Evolutionary conservation across 163 green algal species (phyloP).

Genomic region (Volvox carteri): DNA sequence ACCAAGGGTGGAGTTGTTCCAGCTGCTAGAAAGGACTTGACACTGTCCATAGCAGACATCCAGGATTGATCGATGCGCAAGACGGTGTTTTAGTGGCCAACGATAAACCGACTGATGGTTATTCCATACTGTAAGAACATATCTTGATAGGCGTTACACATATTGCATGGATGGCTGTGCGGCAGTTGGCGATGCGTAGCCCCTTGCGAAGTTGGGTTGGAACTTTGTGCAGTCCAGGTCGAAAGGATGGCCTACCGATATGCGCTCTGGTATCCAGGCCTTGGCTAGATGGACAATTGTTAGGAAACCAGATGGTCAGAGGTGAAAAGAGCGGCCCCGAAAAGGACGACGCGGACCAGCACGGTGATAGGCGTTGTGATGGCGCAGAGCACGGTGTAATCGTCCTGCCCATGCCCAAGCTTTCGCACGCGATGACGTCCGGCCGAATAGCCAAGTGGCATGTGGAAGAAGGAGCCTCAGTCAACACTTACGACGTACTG

Average conservation of each 20-base stretch:
- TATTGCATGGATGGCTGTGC: background rate
- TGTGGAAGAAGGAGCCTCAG: background rate
- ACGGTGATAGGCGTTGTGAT: background rate
- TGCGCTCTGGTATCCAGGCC: background rate
- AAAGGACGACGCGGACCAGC: background rate
- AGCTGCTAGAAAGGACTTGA: no score
- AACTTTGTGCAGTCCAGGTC: background rate
- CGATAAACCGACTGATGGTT: background rate
- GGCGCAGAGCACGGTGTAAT: background rate
- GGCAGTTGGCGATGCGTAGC: background rate
- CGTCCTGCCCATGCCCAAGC: constrained; percentile 50
- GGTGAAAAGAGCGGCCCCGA: background rate
- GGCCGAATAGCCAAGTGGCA: constrained; percentile 33
- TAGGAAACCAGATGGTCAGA: background rate
- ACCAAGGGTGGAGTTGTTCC: no score
- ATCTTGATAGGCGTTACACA: background rate
- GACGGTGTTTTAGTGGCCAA: background rate
- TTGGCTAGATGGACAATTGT: background rate
- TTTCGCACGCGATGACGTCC: constrained; percentile 5
- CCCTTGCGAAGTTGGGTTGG: background rate
- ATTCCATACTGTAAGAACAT: background rate
- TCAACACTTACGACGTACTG: constrained; percentile 27
- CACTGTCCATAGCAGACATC: no score
- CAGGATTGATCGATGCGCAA: no score
- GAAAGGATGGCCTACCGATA: background rate